Base-by-base conservation (phyloP, 202 grass and related monocot genomes). In the Elaeis oleifera region DNA sequence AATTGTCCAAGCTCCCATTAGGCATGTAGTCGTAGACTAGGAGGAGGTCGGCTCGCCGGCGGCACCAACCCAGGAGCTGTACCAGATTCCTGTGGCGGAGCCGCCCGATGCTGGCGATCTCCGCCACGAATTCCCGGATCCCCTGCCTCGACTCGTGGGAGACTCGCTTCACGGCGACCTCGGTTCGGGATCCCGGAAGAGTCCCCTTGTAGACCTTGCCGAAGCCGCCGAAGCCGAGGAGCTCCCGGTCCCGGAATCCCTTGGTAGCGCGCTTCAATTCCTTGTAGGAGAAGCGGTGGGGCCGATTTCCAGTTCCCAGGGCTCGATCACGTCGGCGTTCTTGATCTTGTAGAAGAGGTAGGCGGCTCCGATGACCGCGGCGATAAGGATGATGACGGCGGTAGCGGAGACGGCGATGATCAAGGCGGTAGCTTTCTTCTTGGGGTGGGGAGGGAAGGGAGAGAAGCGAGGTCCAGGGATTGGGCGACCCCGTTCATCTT, bases 181-280 rank as follows among this genome's bases (percentile, higher is more conserved):
- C 82, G 1, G 39, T 18, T 13, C 68, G 63, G 14, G 79, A 69
- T 0, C 70, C 20, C 0, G 65, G 76, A 3, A 95, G 76, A 19
- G 78, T 66, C 21, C 85, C 89, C 74, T 67, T 86, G 84, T 95
- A 95, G 53, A 95, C 85, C 85, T 89, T 89, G 14, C 85, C 85
- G 77, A 95, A 95, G 2, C 89, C 89, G 56, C 85, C 85, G 71
- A 62, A 59, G 13, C 89, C 89, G 22, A 95, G 74, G 50, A 95
- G 57, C 62, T 95, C 81, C 17, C 63, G 64, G 19, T 95, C 85
- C 54, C 73, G 70, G 76, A 95, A 95, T 9, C 85, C 85, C 16
- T 80, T 80, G 22, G 85, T 89, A 0, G 85, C 89, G 15, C 39
- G 60, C 22, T 79, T 76, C 39, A 95, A 71, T 56, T 95, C 89